phyloP scores from a whole-genome alignment of 306 rosid species.

The Alnus rubra region DNA sequence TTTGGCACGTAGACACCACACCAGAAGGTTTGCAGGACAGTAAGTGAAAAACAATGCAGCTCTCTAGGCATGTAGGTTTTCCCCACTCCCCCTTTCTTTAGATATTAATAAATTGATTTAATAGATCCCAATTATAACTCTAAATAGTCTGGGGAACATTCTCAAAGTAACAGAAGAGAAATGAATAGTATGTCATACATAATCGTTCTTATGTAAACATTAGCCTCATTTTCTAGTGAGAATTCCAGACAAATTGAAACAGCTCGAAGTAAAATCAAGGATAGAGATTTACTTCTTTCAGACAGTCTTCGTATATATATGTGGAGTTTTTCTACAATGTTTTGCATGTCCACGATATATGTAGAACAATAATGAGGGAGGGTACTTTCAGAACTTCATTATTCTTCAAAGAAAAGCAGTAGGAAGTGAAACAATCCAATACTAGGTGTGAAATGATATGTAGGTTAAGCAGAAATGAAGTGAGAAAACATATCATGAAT shows the following conservation, averaged over 20 bases:
- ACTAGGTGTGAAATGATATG: not conserved
- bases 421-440: not conserved
- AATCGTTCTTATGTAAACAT: not conserved
- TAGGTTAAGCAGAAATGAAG: not conserved
- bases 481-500: not conserved
- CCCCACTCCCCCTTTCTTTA: not conserved
- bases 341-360: not conserved
- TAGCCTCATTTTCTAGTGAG: not conserved
- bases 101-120: not conserved
- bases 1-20: too few species aligned
- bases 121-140: not conserved
- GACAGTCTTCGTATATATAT: not conserved
- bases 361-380: not conserved
- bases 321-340: not conserved
- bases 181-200: not conserved
- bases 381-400: not conserved
- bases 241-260: not conserved
- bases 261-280: not conserved
- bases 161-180: not conserved
- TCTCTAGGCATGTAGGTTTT: not conserved
- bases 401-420: not conserved
- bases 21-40: not conserved
- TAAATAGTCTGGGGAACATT: not conserved
- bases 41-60: not conserved
- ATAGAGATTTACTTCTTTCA: not conserved